Evolutionary conservation across 768 basidiomycete genomes (phyloP).

Genomic region (Roridomyces roridus): DNA sequence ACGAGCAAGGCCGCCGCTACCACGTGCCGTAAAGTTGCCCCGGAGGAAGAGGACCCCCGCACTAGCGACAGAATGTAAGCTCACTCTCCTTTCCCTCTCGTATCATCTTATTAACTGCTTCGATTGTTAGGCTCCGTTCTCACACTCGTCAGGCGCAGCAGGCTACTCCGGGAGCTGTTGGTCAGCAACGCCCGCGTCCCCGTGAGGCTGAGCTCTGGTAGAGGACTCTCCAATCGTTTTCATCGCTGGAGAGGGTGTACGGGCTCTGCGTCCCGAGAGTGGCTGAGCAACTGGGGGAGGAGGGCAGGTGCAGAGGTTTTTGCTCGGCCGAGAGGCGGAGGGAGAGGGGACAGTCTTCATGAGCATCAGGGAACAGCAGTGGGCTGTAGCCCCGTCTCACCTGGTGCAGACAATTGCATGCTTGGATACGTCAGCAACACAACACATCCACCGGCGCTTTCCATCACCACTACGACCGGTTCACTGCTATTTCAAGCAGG

Average conservation of each 20-base stretch:
- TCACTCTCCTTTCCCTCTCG: conserved; percentile 22
- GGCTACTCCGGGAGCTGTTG: conserved; percentile 54
- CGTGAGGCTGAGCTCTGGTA: conserved; percentile 65
- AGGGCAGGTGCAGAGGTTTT: conserved; percentile 49
- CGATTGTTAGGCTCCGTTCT: conserved; percentile 83
- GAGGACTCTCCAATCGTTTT: conserved; percentile 33
- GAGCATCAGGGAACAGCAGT: conserved; percentile 9
- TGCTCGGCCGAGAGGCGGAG: conserved; percentile 22
- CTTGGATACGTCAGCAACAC: conserved; percentile 3
- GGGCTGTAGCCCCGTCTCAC: conserved; percentile 2
- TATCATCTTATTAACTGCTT: conserved; percentile 24
- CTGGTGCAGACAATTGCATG: conserved; percentile 6
- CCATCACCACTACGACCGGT: conserved; percentile 18
- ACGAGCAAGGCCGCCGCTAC: conserved; percentile 66
- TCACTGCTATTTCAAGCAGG: neutral
- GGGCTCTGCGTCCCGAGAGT: conserved; percentile 51
- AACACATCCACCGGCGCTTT: conserved; percentile 7
- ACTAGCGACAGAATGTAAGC: conserved; percentile 85
- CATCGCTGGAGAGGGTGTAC: conserved; percentile 38
- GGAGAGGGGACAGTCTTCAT: neutral
- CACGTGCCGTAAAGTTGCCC: conserved; percentile 79
- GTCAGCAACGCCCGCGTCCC: conserved; percentile 50
- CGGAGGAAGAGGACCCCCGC: conserved; percentile 86
- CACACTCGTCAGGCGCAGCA: conserved; percentile 86
- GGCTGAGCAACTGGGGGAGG: conserved; percentile 54